phyloP scores from a whole-genome alignment of 1,284 basidiomycete species.

The Macrocystidia cucumis region DNA sequence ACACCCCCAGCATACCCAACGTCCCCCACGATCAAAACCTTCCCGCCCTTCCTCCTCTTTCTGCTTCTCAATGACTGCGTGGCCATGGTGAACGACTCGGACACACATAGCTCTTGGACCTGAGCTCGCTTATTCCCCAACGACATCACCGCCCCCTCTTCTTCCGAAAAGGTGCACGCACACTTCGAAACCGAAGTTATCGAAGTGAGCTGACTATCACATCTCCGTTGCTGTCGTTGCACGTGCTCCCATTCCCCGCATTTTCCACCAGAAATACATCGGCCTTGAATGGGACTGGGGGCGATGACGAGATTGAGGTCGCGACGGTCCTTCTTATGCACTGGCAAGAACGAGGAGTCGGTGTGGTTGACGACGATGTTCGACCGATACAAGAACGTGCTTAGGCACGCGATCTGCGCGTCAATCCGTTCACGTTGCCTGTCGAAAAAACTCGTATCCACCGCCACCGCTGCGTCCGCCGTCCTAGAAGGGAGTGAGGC shows the following conservation, averaged over 20 bases:
- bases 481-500: conserved; percentile 27
- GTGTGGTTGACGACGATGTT: conserved; percentile 67
- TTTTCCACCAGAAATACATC: too few species aligned
- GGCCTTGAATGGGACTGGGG: too few species aligned
- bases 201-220: conserved; percentile 11
- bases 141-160: conserved; percentile 3
- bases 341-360: conserved; percentile 49
- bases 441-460: too few species aligned
- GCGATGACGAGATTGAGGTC: conserved; percentile 67
- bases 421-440: conserved; percentile 24
- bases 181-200: too few species aligned
- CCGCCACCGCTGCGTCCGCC: conserved; percentile 9
- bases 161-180: conserved; percentile 2
- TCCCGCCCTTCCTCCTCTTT: too few species aligned
- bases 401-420: conserved; percentile 31
- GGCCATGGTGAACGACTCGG: conserved; percentile 52
- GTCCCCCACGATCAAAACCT: too few species aligned
- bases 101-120: conserved; percentile 27
- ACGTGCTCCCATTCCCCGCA: too few species aligned
- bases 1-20: conserved; percentile 19
- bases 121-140: not conserved
- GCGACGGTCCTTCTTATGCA: conserved; percentile 36
- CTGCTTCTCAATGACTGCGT: conserved; percentile 53
- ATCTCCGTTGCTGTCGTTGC: too few species aligned
- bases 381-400: conserved; percentile 37